Percentiles rank a stretch among this genome's conserved stretches.
phyloP scores from a whole-genome alignment of 2,329 filamentous ascomycete species.

The Fusarium nurragi region DNA sequence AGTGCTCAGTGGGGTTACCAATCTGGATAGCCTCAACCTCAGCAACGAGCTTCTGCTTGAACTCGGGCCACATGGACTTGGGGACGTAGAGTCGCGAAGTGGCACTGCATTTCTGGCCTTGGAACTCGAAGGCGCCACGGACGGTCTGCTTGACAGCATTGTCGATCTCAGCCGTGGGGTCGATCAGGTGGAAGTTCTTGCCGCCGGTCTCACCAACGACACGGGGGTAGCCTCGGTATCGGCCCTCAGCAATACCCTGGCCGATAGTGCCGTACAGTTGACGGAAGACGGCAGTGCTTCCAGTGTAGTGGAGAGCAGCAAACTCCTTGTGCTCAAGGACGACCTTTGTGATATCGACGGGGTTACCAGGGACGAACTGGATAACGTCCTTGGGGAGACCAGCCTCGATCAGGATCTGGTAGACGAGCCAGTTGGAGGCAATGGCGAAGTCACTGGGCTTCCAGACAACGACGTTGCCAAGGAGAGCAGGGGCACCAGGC shows the following conservation, averaged over 20 bases:
- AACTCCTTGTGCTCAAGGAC: constrained; percentile 83
- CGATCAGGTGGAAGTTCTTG: constrained; percentile 92
- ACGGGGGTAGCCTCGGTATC: constrained; percentile 85
- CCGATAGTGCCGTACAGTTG: constrained; percentile 89
- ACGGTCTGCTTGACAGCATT: constrained; percentile 86
- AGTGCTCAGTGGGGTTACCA: constrained; percentile 73
- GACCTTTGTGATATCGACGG: constrained; percentile 81
- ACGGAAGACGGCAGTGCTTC: constrained; percentile 91
- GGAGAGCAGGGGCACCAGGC: constrained; percentile 80
- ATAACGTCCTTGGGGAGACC: constrained; percentile 90
- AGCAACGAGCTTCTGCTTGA: constrained; percentile 72
- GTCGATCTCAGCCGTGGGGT: constrained; percentile 77
- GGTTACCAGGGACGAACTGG: constrained; percentile 91
- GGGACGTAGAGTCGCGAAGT: constrained; percentile 84
- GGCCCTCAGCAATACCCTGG: constrained; percentile 79
- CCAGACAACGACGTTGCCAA: constrained; percentile 96
- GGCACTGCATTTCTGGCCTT: constrained; percentile 91
- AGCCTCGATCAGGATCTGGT: constrained; percentile 90
- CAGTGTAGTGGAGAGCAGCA: constrained; percentile 93
- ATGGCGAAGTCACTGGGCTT: constrained; percentile 93
- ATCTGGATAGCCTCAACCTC: constrained; percentile 77
- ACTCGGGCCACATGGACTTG: constrained; percentile 76
- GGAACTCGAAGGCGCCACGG: constrained; percentile 88
- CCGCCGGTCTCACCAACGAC: constrained; percentile 92
- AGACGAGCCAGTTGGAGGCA: constrained; percentile 89